These are phyloP conservation scores for Cyclotella distinguenda DNA, from an alignment of 108 stramenopile genomes.

Conservation along the genomic window DNA sequence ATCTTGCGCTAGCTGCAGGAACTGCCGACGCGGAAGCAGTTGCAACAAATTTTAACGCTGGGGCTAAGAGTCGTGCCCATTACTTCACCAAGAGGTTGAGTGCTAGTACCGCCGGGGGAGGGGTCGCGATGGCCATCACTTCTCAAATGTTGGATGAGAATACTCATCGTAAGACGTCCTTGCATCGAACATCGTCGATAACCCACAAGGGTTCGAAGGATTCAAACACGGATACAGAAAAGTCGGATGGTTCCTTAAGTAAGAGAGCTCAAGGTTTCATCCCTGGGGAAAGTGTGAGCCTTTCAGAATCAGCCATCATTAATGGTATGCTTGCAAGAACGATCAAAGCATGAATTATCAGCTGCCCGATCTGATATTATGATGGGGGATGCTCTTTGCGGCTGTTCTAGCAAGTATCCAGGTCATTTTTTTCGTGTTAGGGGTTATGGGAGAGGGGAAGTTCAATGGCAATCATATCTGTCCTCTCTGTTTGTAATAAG, in stretches of 20 bases:
- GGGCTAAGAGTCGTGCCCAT: constrained; percentile 31
- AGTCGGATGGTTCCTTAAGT: constrained; percentile 14
- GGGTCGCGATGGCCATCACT: constrained; percentile 35
- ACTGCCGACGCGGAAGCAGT: constrained; percentile 82
- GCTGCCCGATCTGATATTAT: too few species aligned
- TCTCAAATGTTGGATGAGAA: constrained; percentile 45
- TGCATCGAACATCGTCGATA: neutral
- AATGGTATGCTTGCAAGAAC: too few species aligned
- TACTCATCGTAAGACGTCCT: constrained; percentile 19
- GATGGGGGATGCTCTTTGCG: too few species aligned
- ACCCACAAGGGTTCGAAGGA: constrained; percentile 11
- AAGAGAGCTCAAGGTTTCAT: constrained; percentile 38
- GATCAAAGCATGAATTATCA: too few species aligned
- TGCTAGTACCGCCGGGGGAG: constrained; percentile 15
- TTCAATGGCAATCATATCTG: too few species aligned
- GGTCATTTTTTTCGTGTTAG: too few species aligned
- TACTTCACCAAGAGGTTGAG: constrained; percentile 33
- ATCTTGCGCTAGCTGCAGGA: constrained; percentile 76
- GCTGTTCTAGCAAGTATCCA: too few species aligned
- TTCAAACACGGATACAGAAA: neutral
- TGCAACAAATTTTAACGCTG: constrained; percentile 52
- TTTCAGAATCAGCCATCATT: too few species aligned
- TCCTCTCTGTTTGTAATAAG: too few species aligned
- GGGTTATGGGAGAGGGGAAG: too few species aligned
- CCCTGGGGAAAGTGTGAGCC: constrained; percentile 13